Conservation (phyloP, 805 yeast species). For the Suhomyces xylopsoci region DNA sequence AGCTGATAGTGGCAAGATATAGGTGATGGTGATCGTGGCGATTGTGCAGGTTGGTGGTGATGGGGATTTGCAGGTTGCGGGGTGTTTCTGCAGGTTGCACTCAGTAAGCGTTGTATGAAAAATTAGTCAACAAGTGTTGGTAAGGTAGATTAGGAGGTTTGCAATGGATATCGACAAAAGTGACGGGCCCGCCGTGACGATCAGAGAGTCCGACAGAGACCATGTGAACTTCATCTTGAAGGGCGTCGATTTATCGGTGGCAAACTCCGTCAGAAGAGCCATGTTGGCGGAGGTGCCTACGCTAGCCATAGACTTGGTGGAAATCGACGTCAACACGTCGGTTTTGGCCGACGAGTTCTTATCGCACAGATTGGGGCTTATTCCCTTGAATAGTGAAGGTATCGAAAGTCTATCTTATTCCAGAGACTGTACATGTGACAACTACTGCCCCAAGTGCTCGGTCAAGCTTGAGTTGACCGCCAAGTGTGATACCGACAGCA, state of each 20-base stretch:
- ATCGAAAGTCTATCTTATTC: conserved; percentile 83
- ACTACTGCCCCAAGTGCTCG: conserved; percentile 92
- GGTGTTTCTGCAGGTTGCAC: conserved; percentile 2
- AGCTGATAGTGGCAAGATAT: background rate
- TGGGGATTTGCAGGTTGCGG: too few relatives aligned
- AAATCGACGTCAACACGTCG: conserved; percentile 86
- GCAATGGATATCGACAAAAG: conserved; percentile 26
- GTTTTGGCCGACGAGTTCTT: conserved; percentile 96
- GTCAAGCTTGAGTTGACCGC: conserved; percentile 85
- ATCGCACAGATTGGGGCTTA: conserved; percentile 88
- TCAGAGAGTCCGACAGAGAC: conserved; percentile 80
- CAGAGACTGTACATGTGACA: conserved; percentile 97
- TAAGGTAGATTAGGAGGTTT: background rate
- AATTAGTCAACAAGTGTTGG: background rate
- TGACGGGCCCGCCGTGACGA: conserved; percentile 77
- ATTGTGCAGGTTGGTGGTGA: background rate
- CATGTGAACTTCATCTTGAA: conserved; percentile 86
- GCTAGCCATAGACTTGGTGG: conserved; percentile 92
- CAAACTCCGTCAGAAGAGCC: conserved; percentile 86
- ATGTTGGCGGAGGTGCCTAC: conserved; percentile 98
- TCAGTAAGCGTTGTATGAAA: background rate
- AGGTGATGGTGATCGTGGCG: background rate
- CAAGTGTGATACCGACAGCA: conserved; percentile 81
- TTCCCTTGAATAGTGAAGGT: conserved; percentile 82
- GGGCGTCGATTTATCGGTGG: conserved; percentile 85